phyloP scores from a whole-genome alignment of 495 filamentous ascomycete genomes.

The Talaromyces trachyspermus region DNA sequence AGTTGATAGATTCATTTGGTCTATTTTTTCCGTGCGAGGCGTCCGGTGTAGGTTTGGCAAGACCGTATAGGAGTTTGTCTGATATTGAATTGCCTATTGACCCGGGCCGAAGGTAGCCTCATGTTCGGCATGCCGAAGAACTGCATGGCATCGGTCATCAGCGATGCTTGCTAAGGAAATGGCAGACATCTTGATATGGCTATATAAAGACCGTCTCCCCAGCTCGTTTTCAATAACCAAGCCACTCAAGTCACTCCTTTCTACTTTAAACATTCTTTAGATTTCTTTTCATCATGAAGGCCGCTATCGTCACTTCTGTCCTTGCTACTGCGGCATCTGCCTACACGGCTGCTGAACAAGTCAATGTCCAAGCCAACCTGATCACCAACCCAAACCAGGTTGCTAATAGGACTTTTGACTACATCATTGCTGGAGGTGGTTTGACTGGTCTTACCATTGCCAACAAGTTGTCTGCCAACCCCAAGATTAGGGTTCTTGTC shows the following conservation, averaged over 20 bases:
- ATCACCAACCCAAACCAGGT: slow-evolving; percentile 17
- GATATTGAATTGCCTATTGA: too few relatives aligned
- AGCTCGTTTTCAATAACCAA: too few relatives aligned
- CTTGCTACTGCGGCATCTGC: slow-evolving; percentile 7
- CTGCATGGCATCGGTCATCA: too few relatives aligned
- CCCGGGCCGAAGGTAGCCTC: too few relatives aligned
- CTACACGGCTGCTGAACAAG: slow-evolving; percentile 4
- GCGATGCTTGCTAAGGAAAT: too few relatives aligned
- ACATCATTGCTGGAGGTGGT: slow-evolving; percentile 50
- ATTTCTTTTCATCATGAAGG: slow-evolving; percentile 8
- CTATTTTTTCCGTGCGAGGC: too few relatives aligned
- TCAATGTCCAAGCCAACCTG: slow-evolving; percentile 17
- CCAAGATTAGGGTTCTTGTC: slow-evolving; percentile 32
- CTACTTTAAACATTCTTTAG: neutral
- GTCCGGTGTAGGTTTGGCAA: too few relatives aligned
- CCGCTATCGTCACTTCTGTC: neutral
- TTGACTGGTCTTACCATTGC: slow-evolving; percentile 45
- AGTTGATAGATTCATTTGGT: too few relatives aligned
- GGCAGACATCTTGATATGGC: too few relatives aligned
- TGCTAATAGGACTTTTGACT: slow-evolving; percentile 32
- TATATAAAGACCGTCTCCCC: too few relatives aligned
- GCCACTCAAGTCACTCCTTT: neutral
- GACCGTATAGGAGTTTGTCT: too few relatives aligned
- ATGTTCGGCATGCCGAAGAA: too few relatives aligned
- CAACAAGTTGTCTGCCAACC: slow-evolving; percentile 33